These are phyloP conservation scores for Rhizopus sp. DNA, from an alignment of 371 early-diverging fungal species.

Conservation along the genomic window DNA sequence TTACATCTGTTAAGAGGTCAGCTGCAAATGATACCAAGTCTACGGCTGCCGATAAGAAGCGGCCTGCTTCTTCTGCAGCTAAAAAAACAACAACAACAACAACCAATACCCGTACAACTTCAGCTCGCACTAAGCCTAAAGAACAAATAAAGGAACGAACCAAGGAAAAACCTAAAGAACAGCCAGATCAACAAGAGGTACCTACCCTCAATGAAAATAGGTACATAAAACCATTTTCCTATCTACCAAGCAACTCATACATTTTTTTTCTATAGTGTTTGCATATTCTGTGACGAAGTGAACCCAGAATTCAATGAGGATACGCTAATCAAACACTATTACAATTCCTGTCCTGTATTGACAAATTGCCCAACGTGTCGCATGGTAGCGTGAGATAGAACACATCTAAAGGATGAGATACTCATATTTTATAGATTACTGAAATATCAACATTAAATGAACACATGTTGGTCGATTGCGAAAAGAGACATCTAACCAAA, in stretches of 20 bases:
- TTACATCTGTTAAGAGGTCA: neutral
- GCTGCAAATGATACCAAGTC: neutral
- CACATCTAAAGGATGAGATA: constrained; percentile 1
- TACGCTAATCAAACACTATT: constrained; percentile 74
- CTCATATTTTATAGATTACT: constrained; percentile 54
- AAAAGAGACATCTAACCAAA: constrained; percentile 57
- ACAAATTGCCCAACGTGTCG: constrained; percentile 72
- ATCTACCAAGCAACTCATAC: neutral
- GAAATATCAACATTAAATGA: constrained; percentile 72
- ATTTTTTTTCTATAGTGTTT: constrained; percentile 35
- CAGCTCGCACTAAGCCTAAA: neutral
- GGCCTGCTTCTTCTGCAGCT: constrained; percentile 1
- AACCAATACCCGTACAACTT: constrained; percentile 1
- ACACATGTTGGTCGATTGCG: constrained; percentile 72
- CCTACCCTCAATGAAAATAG: neutral
- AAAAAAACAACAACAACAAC: constrained; percentile 1
- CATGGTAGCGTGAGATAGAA: constrained; percentile 47
- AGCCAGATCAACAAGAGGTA: neutral
- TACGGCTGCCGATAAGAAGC: constrained; percentile 1
- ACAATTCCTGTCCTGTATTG: constrained; percentile 74
- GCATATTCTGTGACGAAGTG: constrained; percentile 80
- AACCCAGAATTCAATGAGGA: constrained; percentile 73
- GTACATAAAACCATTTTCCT: neutral
- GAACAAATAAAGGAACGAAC: constrained; percentile 6
- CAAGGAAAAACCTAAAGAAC: neutral